Evolutionary conservation across 176 grass and related monocot species (phyloP).

Genomic region (Luzula sylvatica): DNA sequence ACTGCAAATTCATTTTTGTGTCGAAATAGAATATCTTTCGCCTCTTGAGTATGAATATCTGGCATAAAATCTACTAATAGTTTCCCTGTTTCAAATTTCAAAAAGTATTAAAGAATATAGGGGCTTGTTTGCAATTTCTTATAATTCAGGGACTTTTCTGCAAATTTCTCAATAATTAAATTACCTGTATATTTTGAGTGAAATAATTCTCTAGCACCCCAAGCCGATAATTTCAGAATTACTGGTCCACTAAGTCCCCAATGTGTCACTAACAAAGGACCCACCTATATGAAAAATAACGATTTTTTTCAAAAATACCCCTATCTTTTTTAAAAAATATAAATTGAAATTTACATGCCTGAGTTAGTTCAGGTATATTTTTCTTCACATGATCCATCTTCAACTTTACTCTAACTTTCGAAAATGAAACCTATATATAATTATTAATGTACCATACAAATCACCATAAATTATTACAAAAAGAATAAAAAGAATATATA

Average conservation of each 20-base stretch:
- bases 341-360: conserved; percentile 24
- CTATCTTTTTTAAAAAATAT: neutral
- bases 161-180: neutral
- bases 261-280: conserved; percentile 82
- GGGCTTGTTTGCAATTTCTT: conserved; percentile 3
- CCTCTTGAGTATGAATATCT: conserved; percentile 70
- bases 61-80: conserved; percentile 76
- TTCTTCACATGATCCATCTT: conserved; percentile 50
- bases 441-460: neutral
- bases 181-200: conserved; percentile 67
- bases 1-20: conserved; percentile 70
- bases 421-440: conserved; percentile 55
- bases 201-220: conserved; percentile 77
- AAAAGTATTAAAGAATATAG: neutral
- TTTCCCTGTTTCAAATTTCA: conserved; percentile 37
- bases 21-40: conserved; percentile 52
- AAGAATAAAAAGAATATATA: neutral
- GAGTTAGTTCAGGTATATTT: conserved; percentile 48
- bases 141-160: neutral
- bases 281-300: conserved; percentile 32
- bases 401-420: conserved; percentile 63
- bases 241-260: conserved; percentile 89
- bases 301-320: no score
- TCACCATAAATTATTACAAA: no score
- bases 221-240: conserved; percentile 77